Percentiles rank a stretch among this genome's conserved stretches.
These are phyloP conservation scores for Pichia sp. DNA, from an alignment of 1,139 yeast genomes.

Conservation along the genomic window DNA sequence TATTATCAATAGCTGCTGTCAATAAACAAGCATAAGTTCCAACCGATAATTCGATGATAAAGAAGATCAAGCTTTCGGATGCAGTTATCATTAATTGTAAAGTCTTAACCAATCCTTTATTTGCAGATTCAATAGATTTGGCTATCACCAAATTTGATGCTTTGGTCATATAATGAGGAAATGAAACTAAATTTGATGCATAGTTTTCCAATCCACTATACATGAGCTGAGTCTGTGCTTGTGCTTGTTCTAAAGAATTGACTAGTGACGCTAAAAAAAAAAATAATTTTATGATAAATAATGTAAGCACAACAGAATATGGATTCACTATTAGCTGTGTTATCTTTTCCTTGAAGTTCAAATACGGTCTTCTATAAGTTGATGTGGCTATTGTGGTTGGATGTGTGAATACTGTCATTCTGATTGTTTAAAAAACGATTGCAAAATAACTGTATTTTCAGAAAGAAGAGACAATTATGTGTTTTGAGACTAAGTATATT, in stretches of 20 bases:
- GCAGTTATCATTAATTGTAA: constrained; percentile 45
- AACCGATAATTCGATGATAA: constrained; percentile 62
- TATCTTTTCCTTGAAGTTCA: constrained; percentile 40
- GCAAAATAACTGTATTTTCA: no score
- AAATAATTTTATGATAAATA: constrained; percentile 44
- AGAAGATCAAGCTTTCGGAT: constrained; percentile 52
- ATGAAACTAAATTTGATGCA: constrained; percentile 37
- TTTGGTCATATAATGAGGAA: constrained; percentile 52
- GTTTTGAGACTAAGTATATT: no score
- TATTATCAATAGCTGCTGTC: constrained; percentile 65
- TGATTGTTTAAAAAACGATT: no score
- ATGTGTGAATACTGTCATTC: constrained; percentile 8
- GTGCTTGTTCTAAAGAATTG: constrained; percentile 34
- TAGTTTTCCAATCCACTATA: constrained; percentile 44
- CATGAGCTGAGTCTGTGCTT: constrained; percentile 31
- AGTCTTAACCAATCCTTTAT: constrained; percentile 37
- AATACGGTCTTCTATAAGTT: constrained; percentile 30
- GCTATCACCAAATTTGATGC: constrained; percentile 49
- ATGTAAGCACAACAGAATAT: constrained; percentile 40
- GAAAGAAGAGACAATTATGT: no score
- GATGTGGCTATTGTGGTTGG: constrained; percentile 5
- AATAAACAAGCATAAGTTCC: constrained; percentile 85
- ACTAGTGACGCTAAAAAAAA: constrained; percentile 42
- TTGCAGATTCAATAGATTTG: constrained; percentile 40
- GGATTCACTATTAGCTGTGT: constrained; percentile 57